Percentiles rank a stretch among this genome's conserved stretches.
phyloP scores from a whole-genome alignment of 331 rosid genomes.

The Arachis monticola region DNA sequence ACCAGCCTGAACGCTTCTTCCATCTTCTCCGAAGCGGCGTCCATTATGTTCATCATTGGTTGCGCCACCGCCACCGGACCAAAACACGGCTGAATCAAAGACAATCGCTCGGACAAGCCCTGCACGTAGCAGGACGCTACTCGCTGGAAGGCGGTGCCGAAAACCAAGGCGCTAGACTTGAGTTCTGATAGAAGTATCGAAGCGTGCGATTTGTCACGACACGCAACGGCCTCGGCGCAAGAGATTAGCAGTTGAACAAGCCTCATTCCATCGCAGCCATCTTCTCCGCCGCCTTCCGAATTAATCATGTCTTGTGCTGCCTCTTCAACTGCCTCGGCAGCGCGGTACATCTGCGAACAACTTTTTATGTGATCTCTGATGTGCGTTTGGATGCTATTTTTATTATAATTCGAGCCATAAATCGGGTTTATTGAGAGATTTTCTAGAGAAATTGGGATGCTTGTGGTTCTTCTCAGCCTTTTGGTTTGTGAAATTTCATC shows the following conservation, averaged over 20 bases:
- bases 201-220: slow-evolving; percentile 77
- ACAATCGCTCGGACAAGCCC: slow-evolving; percentile 62
- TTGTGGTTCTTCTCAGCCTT: slow-evolving; percentile 42
- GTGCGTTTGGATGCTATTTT: too few relatives aligned
- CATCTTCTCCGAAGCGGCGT: slow-evolving; percentile 60
- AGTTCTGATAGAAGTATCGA: slow-evolving; percentile 59
- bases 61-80: slow-evolving; percentile 49
- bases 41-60: slow-evolving; percentile 55
- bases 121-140: slow-evolving; percentile 68
- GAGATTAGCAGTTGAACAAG: slow-evolving; percentile 84
- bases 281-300: slow-evolving; percentile 51
- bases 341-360: slow-evolving; percentile 58
- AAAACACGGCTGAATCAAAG: slow-evolving; percentile 53
- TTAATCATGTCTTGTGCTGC: slow-evolving; percentile 48
- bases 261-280: slow-evolving; percentile 68
- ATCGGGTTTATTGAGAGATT: slow-evolving; percentile 15
- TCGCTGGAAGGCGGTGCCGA: slow-evolving; percentile 47
- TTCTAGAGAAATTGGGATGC: slow-evolving; percentile 29
- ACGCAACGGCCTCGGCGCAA: slow-evolving; percentile 95
- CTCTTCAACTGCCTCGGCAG: slow-evolving; percentile 73
- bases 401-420: background rate
- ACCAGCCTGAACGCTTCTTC: slow-evolving; percentile 77
- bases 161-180: slow-evolving; percentile 44
- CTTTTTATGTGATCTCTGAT: slow-evolving; percentile 72
- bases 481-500: slow-evolving; percentile 51